Evolutionary conservation across 139 green algal species (phyloP).

Genomic region (Chlorella sp.): DNA sequence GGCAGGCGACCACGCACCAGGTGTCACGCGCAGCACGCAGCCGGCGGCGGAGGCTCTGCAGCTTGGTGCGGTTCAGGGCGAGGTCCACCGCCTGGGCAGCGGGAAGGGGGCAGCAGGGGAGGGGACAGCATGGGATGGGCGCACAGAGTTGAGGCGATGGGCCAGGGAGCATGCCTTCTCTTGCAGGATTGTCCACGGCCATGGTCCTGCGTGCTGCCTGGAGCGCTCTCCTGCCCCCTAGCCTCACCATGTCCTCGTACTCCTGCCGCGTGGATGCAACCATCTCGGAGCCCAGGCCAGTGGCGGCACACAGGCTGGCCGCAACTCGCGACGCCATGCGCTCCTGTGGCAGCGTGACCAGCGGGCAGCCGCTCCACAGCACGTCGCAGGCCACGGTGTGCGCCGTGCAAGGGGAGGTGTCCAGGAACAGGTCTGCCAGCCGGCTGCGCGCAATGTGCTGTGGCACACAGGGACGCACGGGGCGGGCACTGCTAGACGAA

Average conservation of each 20-base stretch:
- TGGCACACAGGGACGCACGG: too few relatives aligned
- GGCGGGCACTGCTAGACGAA: too few relatives aligned
- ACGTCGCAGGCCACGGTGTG: conserved; percentile 94
- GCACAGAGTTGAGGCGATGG: background rate
- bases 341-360: conserved; percentile 88
- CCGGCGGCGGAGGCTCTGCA: conserved; percentile 48
- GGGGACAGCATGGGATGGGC: background rate
- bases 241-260: conserved; percentile 67
- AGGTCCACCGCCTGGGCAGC: conserved; percentile 62
- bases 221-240: background rate
- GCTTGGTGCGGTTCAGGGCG: conserved; percentile 56
- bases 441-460: too few relatives aligned
- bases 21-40: conserved; percentile 56
- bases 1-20: too few relatives aligned
- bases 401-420: conserved; percentile 91
- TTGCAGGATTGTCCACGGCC: background rate
- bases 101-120: background rate
- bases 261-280: conserved; percentile 63
- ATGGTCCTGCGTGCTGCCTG: background rate
- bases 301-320: conserved; percentile 74
- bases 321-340: conserved; percentile 88
- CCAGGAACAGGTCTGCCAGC: conserved; percentile 91
- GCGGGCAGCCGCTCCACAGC: conserved; percentile 86
- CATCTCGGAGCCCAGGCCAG: conserved; percentile 78
- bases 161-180: background rate